Percentiles rank a stretch among this genome's conserved stretches.
Conservation (phyloP, 192 early-diverging fungal genomes). For the Dispira simplex region DNA sequence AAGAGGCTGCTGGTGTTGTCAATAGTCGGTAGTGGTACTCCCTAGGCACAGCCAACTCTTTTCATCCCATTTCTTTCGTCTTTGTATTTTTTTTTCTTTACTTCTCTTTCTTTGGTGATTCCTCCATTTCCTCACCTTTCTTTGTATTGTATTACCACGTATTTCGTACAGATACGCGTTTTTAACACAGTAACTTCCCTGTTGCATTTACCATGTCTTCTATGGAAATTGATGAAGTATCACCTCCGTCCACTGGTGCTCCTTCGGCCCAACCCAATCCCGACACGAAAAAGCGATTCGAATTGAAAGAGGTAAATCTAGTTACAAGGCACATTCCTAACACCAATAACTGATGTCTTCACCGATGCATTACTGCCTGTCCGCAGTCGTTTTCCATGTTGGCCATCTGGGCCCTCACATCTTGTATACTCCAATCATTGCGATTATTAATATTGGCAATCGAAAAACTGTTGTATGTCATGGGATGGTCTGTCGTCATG, state of each 20-base stretch:
- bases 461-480: no score
- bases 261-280: slow-evolving; percentile 7
- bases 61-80: no score
- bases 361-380: background rate
- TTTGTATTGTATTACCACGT: no score
- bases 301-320: slow-evolving; percentile 73
- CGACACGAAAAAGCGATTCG: slow-evolving; percentile 58
- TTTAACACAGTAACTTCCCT: no score
- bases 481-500: background rate
- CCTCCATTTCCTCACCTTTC: no score
- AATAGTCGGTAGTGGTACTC: no score
- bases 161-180: no score
- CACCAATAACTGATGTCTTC: no score
- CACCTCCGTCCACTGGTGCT: background rate
- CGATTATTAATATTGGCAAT: background rate
- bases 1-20: no score
- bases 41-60: no score
- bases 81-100: no score
- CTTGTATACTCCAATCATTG: background rate
- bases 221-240: background rate
- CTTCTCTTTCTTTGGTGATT: no score
- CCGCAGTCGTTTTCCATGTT: background rate
- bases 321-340: background rate
- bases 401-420: background rate
- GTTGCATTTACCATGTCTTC: background rate